Evolutionary conservation across 768 basidiomycete species (phyloP).

Genomic region (Lactarius sp.): DNA sequence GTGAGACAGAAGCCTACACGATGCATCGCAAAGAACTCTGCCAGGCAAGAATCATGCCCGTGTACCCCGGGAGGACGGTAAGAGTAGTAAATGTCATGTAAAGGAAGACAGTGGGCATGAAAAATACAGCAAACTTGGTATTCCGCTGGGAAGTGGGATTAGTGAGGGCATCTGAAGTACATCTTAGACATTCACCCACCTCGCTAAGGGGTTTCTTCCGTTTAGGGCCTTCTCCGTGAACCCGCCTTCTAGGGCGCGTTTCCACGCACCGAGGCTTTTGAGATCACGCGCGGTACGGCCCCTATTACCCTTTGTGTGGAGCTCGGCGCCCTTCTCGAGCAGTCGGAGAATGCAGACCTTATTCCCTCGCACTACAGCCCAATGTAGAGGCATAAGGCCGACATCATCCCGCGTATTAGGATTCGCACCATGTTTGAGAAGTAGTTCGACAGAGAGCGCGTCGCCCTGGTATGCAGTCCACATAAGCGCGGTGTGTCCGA

Average conservation of each 20-base stretch:
- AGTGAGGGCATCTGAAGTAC: background rate
- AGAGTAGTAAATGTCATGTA: constrained; percentile 82
- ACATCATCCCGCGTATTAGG: no score
- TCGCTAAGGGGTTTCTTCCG: constrained; percentile 67
- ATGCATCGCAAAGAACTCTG: constrained; percentile 90
- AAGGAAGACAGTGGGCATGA: constrained; percentile 72
- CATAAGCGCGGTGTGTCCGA: constrained; percentile 94
- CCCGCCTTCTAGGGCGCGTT: constrained; percentile 82
- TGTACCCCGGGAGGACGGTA: constrained; percentile 84
- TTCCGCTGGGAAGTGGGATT: constrained; percentile 50
- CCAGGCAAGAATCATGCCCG: constrained; percentile 76
- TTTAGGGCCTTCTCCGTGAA: constrained; percentile 70
- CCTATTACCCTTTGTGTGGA: constrained; percentile 72
- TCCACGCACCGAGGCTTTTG: constrained; percentile 88
- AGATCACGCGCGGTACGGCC: constrained; percentile 87
- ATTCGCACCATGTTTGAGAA: no score
- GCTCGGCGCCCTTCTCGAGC: constrained; percentile 80
- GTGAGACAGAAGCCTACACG: constrained; percentile 60
- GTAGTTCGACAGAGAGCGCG: no score
- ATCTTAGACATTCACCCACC: constrained; percentile 36
- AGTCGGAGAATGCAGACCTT: constrained; percentile 78
- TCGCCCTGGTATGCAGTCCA: constrained; percentile 37
- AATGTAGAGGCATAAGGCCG: constrained; percentile 31
- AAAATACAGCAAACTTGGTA: constrained; percentile 74
- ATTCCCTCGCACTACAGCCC: constrained; percentile 97